phyloP scores from a whole-genome alignment of 2,329 filamentous ascomycete species.

The Hypoxylon sp. region DNA sequence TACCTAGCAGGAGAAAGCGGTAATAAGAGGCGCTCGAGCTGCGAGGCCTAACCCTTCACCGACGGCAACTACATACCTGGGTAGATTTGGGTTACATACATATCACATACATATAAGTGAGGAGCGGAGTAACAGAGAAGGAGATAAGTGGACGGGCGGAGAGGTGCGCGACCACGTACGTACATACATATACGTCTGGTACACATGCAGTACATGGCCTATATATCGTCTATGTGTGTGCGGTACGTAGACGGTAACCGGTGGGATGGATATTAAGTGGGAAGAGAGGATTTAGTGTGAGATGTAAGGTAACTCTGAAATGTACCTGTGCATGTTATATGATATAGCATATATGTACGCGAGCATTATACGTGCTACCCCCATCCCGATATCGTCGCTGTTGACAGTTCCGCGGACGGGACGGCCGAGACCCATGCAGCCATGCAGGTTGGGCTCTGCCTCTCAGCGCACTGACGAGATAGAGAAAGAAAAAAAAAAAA shows the following conservation, averaged over 20 bases:
- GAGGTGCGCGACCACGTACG: slow-evolving; percentile 7
- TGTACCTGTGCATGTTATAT: background rate
- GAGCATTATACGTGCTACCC: background rate
- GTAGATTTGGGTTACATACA: slow-evolving; percentile 28
- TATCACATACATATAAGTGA: background rate
- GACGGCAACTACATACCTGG: slow-evolving; percentile 8
- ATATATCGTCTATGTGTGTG: background rate
- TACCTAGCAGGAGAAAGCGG: slow-evolving; percentile 13
- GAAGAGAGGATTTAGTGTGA: slow-evolving; percentile 3
- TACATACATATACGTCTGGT: background rate
- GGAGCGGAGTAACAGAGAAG: background rate
- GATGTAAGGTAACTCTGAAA: background rate
- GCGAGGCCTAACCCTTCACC: slow-evolving; percentile 21
- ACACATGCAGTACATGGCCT: background rate
- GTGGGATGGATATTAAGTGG: slow-evolving; percentile 35
- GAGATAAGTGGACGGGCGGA: background rate
- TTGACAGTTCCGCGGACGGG: background rate
- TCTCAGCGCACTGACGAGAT: no score
- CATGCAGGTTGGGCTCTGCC: background rate
- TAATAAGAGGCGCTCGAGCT: background rate
- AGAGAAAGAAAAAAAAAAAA: no score
- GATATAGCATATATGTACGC: background rate
- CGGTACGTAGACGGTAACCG: slow-evolving; percentile 28
- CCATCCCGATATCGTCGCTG: background rate
- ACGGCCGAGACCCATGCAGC: background rate